Evolutionary conservation across 306 rosid species (phyloP).

Genomic region (Cercis canadensis): DNA sequence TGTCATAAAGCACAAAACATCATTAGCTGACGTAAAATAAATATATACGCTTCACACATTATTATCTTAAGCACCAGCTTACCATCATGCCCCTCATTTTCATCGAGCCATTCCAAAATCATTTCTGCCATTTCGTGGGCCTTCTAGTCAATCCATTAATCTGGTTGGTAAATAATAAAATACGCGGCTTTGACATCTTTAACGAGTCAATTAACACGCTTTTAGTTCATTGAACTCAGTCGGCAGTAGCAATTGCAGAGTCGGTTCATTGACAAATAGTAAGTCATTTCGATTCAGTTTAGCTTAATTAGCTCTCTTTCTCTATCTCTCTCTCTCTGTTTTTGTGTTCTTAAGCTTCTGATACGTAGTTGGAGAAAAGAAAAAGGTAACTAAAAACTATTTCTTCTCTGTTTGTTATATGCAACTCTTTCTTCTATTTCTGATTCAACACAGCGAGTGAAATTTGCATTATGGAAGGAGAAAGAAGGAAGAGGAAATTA

Average conservation of each 20-base stretch:
- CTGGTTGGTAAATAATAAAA: not conserved
- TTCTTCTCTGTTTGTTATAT: not conserved
- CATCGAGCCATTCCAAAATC: not conserved
- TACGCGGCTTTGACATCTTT: conserved; percentile 29
- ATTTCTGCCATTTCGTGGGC: not conserved
- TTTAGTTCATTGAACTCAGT: conserved; percentile 24
- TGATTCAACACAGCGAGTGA: not conserved
- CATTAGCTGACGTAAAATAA: conserved; percentile 10
- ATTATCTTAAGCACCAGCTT: not conserved
- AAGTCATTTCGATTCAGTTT: not conserved
- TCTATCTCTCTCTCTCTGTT: not conserved
- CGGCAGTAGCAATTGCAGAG: not conserved
- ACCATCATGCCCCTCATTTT: not conserved
- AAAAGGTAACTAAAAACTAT: too few relatives aligned
- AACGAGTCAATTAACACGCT: conserved; percentile 31
- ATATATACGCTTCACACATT: not conserved
- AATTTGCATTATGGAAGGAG: conserved; percentile 53
- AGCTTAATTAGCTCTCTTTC: too few relatives aligned
- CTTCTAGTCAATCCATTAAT: conserved; percentile 14
- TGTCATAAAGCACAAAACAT: too few relatives aligned
- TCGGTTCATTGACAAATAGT: too few relatives aligned
- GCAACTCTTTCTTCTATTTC: not conserved
- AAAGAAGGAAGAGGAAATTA: conserved; percentile 64
- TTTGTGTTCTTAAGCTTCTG: too few relatives aligned
- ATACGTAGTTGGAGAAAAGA: too few relatives aligned